Base-by-base conservation (phyloP, 345 rosid species). In the Nephelium lappaceum region DNA sequence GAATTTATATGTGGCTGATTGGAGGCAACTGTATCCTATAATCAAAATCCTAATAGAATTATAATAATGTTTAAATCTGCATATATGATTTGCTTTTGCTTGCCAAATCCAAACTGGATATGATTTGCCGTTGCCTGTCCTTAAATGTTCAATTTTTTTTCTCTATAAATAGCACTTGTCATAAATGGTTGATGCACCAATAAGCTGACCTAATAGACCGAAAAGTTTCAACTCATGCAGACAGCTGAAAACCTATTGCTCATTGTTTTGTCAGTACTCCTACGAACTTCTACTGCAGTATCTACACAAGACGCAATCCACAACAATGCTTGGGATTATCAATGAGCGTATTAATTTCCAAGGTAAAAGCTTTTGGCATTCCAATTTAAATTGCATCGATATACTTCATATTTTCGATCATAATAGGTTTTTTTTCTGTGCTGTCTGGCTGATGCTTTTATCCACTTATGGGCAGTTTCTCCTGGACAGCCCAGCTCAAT, bases 271-370 rank as follows among this genome's bases (percentile, higher is more conserved):
- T 75, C 89, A 97, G 99, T 94, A 94, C 83, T 92, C 99, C 74
- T 86, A 92, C 77, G 98, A 94, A 77, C 98, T 97, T 65, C 88
- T 97, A 77, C 84, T 97, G 85, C 96, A 97, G 83, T 90, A 92
- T 84, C 89, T 97, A 43, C 98, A 90, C 78, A 94, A 89, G 79
- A 83, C 90, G 57, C 89, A 93, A 64, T 97, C 92, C 49, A 90
- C 92, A 72, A 86, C 87, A 39, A 89, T 97, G 91, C 98, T 92
- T 67, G 98, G 98, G 80, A 90, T 94, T 80, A 82, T 94, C 58
- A 94, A 94, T 57, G 98, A 93, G 79, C 97, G 84, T 73, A 92
- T 97, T 78, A 93, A 93, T 82, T 93, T 97, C 79, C 94, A 90
- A 88, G 98, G 99, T 93, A 84, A 11, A 49, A 77, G 27, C 69